Evolutionary conservation across 2,329 filamentous ascomycete species (phyloP).

Genomic region (Elsinoe arachidis): DNA sequence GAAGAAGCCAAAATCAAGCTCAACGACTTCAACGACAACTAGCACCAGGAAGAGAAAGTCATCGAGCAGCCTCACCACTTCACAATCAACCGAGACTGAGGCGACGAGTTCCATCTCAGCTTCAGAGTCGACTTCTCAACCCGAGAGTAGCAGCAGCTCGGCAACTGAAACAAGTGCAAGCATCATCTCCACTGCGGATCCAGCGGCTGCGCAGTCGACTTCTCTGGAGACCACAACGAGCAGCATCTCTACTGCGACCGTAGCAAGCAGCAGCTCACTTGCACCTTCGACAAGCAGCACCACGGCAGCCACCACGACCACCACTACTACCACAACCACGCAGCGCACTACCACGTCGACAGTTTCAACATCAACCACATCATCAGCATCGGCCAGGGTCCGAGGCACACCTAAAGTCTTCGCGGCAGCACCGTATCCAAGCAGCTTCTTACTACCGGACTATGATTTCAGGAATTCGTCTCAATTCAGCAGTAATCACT

Average conservation of each 20-base stretch:
- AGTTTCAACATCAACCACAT: not conserved
- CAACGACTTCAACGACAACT: not conserved
- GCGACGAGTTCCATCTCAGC: not conserved
- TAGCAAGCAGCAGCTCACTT: too few relatives aligned
- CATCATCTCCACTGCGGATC: not conserved
- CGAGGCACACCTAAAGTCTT: not conserved
- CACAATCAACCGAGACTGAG: not conserved
- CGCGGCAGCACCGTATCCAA: not conserved
- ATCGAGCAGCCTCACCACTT: not conserved
- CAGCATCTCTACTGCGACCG: not conserved
- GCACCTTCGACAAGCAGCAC: not conserved
- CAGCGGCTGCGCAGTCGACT: not conserved
- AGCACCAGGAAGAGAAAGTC: not conserved
- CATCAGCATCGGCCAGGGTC: not conserved
- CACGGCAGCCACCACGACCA: not conserved
- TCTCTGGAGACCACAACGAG: not conserved
- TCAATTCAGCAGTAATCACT: slow-evolving; percentile 25
- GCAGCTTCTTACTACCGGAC: not conserved
- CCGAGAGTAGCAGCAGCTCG: too few relatives aligned
- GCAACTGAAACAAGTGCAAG: not conserved
- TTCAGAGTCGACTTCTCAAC: not conserved
- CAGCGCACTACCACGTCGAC: not conserved
- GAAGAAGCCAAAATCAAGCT: not conserved
- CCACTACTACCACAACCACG: not conserved
- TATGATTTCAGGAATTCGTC: not conserved